Evolutionary conservation across 1,139 yeast species (phyloP).

Genomic region (Saccharomyces hybrid): DNA sequence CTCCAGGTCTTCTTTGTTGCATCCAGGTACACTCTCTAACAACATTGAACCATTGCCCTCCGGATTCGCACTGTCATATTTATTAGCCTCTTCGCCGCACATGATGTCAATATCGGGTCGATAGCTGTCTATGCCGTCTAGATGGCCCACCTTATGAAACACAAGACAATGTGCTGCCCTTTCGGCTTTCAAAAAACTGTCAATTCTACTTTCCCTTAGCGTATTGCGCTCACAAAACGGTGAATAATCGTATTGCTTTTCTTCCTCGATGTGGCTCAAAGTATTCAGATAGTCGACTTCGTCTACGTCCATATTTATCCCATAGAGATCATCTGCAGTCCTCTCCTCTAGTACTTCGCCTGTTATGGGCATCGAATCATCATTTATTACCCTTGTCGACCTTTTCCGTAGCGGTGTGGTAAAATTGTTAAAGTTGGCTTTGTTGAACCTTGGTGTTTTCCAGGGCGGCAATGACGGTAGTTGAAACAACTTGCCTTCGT

Average conservation of each 20-base stretch:
- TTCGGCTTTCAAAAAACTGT: constrained; percentile 19
- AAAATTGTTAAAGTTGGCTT: constrained; percentile 7
- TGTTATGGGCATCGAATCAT: neutral
- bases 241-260: constrained; percentile 16
- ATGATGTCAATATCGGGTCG: constrained; percentile 24
- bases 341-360: neutral
- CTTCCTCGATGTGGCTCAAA: constrained; percentile 1
- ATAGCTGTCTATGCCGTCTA: constrained; percentile 9
- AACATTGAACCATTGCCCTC: constrained; percentile 6
- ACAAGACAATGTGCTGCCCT: constrained; percentile 27
- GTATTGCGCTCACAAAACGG: constrained; percentile 21
- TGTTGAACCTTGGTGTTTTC: constrained; percentile 19
- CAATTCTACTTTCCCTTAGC: constrained; percentile 21
- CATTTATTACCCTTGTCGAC: constrained; percentile 9
- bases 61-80: constrained; percentile 3
- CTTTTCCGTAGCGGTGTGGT: constrained; percentile 20
- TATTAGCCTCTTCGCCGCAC: constrained; percentile 18
- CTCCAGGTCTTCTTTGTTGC: constrained; percentile 11
- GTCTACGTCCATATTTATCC: neutral
- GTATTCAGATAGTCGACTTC: neutral
- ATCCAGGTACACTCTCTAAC: constrained; percentile 13
- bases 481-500: constrained; percentile 14
- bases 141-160: constrained; percentile 22
- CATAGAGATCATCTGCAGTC: neutral
- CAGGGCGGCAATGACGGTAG: constrained; percentile 28